Evolutionary conservation across 2,329 filamentous ascomycete genomes (phyloP).

Genomic region (Xylariomycetidae sp.): DNA sequence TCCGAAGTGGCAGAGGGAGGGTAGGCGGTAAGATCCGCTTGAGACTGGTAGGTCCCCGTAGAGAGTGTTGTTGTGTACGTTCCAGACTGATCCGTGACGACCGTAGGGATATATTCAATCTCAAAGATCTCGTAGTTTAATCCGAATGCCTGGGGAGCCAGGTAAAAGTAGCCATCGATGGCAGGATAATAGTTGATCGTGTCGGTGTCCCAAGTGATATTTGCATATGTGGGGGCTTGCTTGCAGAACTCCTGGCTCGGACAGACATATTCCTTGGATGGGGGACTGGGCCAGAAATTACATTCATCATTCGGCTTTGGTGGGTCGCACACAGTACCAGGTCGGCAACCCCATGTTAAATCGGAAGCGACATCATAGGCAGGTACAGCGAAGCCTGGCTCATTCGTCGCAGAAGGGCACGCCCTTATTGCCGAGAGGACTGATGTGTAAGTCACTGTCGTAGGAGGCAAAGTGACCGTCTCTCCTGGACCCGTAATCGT

Average conservation of each 20-base stretch:
- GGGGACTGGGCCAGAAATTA: conserved; percentile 46
- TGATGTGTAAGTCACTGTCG: conserved; percentile 11
- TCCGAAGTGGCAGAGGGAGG: conserved; percentile 24
- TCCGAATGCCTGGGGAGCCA: conserved; percentile 59
- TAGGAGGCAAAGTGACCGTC: conserved; percentile 6
- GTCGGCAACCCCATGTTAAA: conserved; percentile 49
- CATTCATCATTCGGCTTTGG: conserved; percentile 45
- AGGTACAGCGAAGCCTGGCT: conserved; percentile 11
- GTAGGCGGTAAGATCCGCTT: conserved; percentile 41
- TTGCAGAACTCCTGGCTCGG: conserved; percentile 38
- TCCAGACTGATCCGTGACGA: conserved; percentile 27
- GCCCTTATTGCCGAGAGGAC: conserved; percentile 28
- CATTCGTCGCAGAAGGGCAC: conserved; percentile 42
- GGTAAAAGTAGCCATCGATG: conserved; percentile 56
- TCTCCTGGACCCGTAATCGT: background rate
- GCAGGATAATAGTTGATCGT: conserved; percentile 48
- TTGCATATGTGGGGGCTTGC: conserved; percentile 33
- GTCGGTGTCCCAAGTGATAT: conserved; percentile 5
- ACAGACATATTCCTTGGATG: conserved; percentile 43
- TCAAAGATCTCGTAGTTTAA: conserved; percentile 59
- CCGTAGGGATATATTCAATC: conserved; percentile 33
- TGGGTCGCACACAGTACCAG: conserved; percentile 50
- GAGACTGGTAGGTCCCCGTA: conserved; percentile 53
- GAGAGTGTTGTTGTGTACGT: conserved; percentile 35
- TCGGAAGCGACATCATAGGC: conserved; percentile 33